Conservation (phyloP, 2,329 filamentous ascomycete species). For the Leptographium radiaticola region DNA sequence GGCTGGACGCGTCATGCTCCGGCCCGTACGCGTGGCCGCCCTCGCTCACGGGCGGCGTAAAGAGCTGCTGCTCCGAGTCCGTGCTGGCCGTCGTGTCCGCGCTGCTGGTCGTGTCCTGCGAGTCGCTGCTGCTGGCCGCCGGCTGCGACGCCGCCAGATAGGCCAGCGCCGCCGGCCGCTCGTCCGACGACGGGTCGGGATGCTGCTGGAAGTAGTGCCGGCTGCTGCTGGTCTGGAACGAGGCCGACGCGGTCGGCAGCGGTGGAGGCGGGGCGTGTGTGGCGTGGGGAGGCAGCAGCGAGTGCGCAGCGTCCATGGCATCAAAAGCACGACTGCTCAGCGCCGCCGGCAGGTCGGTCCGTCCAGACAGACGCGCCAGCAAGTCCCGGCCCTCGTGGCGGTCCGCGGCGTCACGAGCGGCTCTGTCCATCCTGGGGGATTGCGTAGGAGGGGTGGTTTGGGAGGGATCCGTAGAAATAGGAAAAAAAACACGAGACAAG, state of each 20-base stretch:
- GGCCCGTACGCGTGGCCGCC: constrained; percentile 13
- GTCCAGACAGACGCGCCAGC: constrained; percentile 10
- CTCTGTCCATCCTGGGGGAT: constrained; percentile 13
- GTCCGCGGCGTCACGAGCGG: constrained; percentile 3
- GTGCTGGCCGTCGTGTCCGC: constrained; percentile 23
- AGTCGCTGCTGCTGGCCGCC: constrained; percentile 7
- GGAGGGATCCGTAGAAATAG: not conserved
- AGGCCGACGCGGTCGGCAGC: not conserved
- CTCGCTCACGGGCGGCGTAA: constrained; percentile 30
- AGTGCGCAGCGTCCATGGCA: constrained; percentile 4
- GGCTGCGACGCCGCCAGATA: not conserved
- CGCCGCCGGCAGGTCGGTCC: constrained; percentile 11
- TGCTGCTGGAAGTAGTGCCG: constrained; percentile 7
- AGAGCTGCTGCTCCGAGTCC: constrained; percentile 25
- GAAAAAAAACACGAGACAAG: not conserved
- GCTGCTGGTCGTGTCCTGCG: constrained; percentile 23
- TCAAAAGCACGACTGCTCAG: constrained; percentile 9
- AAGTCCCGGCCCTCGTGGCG: constrained; percentile 7
- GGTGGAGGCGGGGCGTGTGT: constrained; percentile 1
- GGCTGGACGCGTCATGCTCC: constrained; percentile 28
- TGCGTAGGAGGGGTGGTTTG: not conserved
- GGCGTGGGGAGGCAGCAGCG: constrained; percentile 3
- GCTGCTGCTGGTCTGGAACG: constrained; percentile 8
- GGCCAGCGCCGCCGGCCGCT: not conserved
- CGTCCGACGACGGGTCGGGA: not conserved